A percentile compares a stretch with the other conserved stretches of the same genome.
Evolutionary conservation across 2,329 filamentous ascomycete species (phyloP).

Genomic region (Aspergillus ruber): DNA sequence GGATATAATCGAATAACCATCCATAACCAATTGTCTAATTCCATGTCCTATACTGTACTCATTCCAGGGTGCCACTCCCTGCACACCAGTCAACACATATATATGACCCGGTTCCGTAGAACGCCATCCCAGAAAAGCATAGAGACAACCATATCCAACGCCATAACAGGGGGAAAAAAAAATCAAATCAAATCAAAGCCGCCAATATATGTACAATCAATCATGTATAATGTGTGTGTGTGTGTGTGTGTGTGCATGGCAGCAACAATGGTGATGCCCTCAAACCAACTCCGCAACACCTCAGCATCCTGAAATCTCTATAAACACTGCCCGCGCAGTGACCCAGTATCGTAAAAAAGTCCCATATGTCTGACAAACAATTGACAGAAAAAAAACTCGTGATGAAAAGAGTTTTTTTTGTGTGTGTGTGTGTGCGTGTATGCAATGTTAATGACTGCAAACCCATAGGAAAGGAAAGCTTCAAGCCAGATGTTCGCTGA

Average conservation of each 20-base stretch:
- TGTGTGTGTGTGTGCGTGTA: too few species aligned
- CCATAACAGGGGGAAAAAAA: slow-evolving; percentile 1
- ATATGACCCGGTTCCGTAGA: background rate
- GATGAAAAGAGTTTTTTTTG: too few species aligned
- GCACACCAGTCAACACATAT: background rate
- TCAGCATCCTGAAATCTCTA: too few species aligned
- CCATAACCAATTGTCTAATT: too few species aligned
- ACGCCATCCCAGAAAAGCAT: background rate
- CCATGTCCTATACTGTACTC: too few species aligned
- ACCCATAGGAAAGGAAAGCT: slow-evolving; percentile 3
- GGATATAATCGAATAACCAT: too few species aligned
- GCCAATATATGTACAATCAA: slow-evolving; percentile 30
- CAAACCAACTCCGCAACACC: slow-evolving; percentile 10
- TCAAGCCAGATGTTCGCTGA: slow-evolving; percentile 5
- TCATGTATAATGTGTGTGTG: slow-evolving; percentile 18
- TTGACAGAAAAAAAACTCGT: too few species aligned
- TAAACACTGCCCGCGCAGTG: background rate
- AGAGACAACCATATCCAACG: slow-evolving; percentile 3
- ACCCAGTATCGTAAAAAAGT: too few species aligned
- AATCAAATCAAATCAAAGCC: slow-evolving; percentile 16
- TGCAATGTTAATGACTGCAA: background rate
- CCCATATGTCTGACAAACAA: too few species aligned
- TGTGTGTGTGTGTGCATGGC: slow-evolving; percentile 14
- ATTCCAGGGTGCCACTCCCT: too few species aligned
- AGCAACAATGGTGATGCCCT: slow-evolving; percentile 8